Percentiles rank a stretch among this genome's conserved stretches.
Evolutionary conservation across 345 rosid species (phyloP).

Genomic region (Linum tenue): DNA sequence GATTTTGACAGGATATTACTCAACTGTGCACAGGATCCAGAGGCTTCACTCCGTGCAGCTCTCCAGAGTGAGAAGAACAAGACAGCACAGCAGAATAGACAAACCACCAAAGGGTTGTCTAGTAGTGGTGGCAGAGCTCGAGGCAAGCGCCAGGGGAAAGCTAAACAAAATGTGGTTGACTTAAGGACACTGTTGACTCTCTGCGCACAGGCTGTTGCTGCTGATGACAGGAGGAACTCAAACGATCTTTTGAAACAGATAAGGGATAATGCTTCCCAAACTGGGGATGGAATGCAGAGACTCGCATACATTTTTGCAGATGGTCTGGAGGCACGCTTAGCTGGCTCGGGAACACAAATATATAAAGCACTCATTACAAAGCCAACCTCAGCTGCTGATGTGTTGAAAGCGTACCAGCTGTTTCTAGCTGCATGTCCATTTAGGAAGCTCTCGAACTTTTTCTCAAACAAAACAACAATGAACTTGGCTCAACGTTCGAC

Average conservation of each 20-base stretch:
- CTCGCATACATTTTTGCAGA: slow-evolving; percentile 22
- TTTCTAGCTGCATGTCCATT: slow-evolving; percentile 31
- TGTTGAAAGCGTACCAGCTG: slow-evolving; percentile 34
- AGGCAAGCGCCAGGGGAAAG: slow-evolving; percentile 19
- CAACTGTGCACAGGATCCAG: slow-evolving; percentile 9
- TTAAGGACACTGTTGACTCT: slow-evolving; percentile 32
- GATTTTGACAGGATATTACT: slow-evolving; percentile 22
- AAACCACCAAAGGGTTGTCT: slow-evolving; percentile 7
- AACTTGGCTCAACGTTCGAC: slow-evolving; percentile 23
- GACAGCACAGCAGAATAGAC: slow-evolving; percentile 12
- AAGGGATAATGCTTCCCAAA: slow-evolving; percentile 25
- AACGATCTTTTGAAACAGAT: slow-evolving; percentile 30
- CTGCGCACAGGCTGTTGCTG: slow-evolving; percentile 34
- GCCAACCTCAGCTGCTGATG: slow-evolving; percentile 21
- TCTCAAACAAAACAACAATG: slow-evolving; percentile 29
- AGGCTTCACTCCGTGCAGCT: slow-evolving; percentile 18
- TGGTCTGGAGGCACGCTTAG: slow-evolving; percentile 27
- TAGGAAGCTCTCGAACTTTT: slow-evolving; percentile 29
- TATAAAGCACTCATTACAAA: slow-evolving; percentile 16
- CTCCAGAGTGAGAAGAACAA: slow-evolving; percentile 12
- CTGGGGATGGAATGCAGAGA: slow-evolving; percentile 29
- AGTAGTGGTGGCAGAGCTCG: slow-evolving; percentile 19
- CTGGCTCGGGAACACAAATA: slow-evolving; percentile 25
- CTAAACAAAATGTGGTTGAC: slow-evolving; percentile 31
- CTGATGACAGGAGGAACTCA: slow-evolving; percentile 24